Base-by-base conservation (phyloP, 768 basidiomycete species). In the Baorangia bicolor region DNA sequence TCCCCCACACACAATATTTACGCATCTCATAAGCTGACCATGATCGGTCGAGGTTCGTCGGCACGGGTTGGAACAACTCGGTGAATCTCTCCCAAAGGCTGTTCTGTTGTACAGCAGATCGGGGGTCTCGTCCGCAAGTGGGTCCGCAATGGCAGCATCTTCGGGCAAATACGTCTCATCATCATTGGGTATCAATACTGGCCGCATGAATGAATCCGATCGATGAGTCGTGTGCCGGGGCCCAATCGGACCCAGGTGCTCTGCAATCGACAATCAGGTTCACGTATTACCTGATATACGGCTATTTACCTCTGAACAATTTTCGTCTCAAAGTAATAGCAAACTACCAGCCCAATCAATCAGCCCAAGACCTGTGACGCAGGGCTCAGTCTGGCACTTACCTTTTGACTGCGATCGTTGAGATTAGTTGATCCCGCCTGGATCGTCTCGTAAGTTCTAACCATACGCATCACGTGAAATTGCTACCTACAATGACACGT, bases 381-480 rank as follows among this genome's bases (percentile, higher is more conserved):
- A 18, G 25, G 6, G 37, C 20, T 23, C 4, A 33, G 21, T 27
- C 16, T 21, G 10, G 9, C 5, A 37, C 70, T 37, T 56, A 81
- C 87, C 80, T 81, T 87, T 72, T 92, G 91, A 51, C 85, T 88
- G 14, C 92, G 85, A 64, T 95, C 93, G 57, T 95, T 95, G 61
- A 95, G 68, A 69, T 98, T 98, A 16, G 96, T 94, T 38, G 91
- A 94, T 33, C 96, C 95, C 80, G 94, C 89, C 90, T 92, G 27
- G 38, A 33, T 23, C 14, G 23, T 20, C 21, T 56, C 27, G 44
- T 63, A 25, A 51, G 58, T 44, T 21, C 38, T 35, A 40, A 53
- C 30, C 34, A 50, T 20, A 55, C 38, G 5, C 16, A 35, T n/a
- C 20, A 7, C 38, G 43, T 12, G 28, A 47, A 21, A 20, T 10